phyloP scores from a whole-genome alignment of 768 basidiomycete species.

The Macrocybe gigantea region DNA sequence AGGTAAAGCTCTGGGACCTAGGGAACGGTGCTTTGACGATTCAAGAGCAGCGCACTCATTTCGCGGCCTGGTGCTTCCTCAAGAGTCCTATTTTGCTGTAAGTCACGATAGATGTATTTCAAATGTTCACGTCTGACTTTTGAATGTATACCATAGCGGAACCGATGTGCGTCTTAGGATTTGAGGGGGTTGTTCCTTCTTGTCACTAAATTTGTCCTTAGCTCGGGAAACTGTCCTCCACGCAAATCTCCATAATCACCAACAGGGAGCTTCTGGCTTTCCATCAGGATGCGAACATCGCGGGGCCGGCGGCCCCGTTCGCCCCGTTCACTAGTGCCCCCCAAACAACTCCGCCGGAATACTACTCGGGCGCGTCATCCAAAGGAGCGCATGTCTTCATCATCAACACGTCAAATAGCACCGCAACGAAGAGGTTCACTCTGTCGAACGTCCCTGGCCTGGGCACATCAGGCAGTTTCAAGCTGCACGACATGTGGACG shows the following conservation, averaged over 20 bases:
- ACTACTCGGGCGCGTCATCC: slow-evolving; percentile 41
- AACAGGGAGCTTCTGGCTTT: slow-evolving; percentile 50
- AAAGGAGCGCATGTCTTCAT: slow-evolving; percentile 51
- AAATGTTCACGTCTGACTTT: not conserved
- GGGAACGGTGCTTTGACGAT: slow-evolving; percentile 46
- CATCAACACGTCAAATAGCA: slow-evolving; percentile 37
- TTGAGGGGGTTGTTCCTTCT: not conserved
- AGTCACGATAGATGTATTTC: slow-evolving; percentile 5
- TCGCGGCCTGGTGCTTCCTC: slow-evolving; percentile 53
- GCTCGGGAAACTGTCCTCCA: slow-evolving; percentile 32
- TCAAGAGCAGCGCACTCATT: slow-evolving; percentile 48
- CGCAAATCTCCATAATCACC: slow-evolving; percentile 43
- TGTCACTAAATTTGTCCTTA: slow-evolving; percentile 13
- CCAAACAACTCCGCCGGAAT: slow-evolving; percentile 43
- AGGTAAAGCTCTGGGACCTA: slow-evolving; percentile 1
- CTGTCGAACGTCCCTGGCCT: slow-evolving; percentile 44
- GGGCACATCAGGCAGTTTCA: slow-evolving; percentile 26
- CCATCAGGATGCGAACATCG: slow-evolving; percentile 42
- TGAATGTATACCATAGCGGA: slow-evolving; percentile 17
- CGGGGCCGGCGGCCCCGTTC: slow-evolving; percentile 44
- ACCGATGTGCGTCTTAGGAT: slow-evolving; percentile 26
- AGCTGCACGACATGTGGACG: slow-evolving; percentile 53
- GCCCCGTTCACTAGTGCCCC: slow-evolving; percentile 30
- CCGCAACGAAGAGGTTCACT: slow-evolving; percentile 37
- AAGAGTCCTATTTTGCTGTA: slow-evolving; percentile 53